Evolutionary conservation across 2,329 filamentous ascomycete genomes (phyloP), one percentile per base, ranked within the genome.

Genomic region (Aspergillus cejpii): DNA sequence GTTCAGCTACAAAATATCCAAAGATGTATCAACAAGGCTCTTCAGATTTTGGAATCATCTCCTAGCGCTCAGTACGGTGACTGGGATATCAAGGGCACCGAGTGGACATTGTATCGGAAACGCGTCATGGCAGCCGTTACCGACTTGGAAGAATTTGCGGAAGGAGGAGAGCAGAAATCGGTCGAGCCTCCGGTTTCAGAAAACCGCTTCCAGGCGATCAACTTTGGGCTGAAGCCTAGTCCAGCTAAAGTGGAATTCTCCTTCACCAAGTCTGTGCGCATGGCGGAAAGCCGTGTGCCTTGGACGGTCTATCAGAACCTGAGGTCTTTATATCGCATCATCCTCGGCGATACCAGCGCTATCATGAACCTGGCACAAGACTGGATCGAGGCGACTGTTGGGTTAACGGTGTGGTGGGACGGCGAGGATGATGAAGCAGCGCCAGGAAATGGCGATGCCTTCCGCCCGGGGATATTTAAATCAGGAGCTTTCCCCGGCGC

Each of bases 241-340:
- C 39, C 57, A 54, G 70, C 58, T 61, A 74, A 58, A 55, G 74
- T 59, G 58, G 76, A 60, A 69, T 79, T 55, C 65, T 81, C 82
- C 5, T 81, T 85, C 42, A 79, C 76, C 65, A 84, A 75, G 68
- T 84, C 67, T 63, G 87, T 71, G 41, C 73, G 77, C 39, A 86
- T 84, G 66, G 89, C 88, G 1, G 86, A 90, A 57, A 94, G 87
- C 59, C 83, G 84, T 55, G 84, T 96, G 26, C 91, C 90, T 0
- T 95, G 87, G 86, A 81, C 85, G 19, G 81, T 97, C 21, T 96
- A 94, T 63, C 84, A 95, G 61, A 88, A 85, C 54, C 71, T 97
- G 42, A 80, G 84, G 53, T 81, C 81, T 10, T 70, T 96, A 5
- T 96, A 95, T 62, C 83, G 83, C 26, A 83, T 94, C 48, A 70